These are phyloP conservation scores for Aspergillus neotritici DNA, from an alignment of 2,329 filamentous ascomycete species.

Conservation along the genomic window DNA sequence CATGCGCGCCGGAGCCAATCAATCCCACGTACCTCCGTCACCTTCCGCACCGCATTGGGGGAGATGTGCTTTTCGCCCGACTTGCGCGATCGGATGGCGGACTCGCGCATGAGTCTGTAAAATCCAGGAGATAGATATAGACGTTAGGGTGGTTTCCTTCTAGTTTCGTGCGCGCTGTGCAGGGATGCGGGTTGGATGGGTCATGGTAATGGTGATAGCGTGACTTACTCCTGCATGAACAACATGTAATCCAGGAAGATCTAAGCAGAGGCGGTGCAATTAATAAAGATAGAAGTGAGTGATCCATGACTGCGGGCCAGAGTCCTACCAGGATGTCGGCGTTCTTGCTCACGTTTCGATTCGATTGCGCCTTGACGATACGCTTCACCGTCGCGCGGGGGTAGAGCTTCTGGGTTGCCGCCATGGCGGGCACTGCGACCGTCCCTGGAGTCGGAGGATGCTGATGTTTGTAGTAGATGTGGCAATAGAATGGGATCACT, in stretches of 20 bases:
- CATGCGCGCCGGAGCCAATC: not conserved
- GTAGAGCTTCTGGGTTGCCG: conserved; percentile 67
- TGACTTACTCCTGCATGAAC: conserved; percentile 62
- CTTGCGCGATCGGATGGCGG: conserved; percentile 68
- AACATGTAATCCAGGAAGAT: conserved; percentile 80
- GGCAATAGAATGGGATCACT: conserved; percentile 1
- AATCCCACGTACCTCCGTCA: conserved; percentile 58
- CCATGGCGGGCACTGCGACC: conserved; percentile 43
- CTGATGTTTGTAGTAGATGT: not conserved
- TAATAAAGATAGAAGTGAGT: not conserved
- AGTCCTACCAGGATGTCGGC: conserved; percentile 69
- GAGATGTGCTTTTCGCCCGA: conserved; percentile 67
- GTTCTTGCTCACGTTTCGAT: conserved; percentile 74
- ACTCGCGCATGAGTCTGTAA: conserved; percentile 69
- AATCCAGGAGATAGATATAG: conserved; percentile 2
- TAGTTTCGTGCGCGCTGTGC: not conserved
- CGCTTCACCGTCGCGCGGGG: conserved; percentile 80
- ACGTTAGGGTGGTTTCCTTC: not conserved
- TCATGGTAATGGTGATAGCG: not conserved
- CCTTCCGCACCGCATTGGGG: conserved; percentile 70
- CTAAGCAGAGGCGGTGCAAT: conserved; percentile 39
- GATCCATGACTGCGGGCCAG: not conserved
- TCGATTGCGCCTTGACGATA: conserved; percentile 83
- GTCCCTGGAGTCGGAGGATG: not conserved
- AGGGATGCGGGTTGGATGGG: not conserved